phyloP scores from a whole-genome alignment of 257 asterid genomes.

The Gentiana dahurica region DNA sequence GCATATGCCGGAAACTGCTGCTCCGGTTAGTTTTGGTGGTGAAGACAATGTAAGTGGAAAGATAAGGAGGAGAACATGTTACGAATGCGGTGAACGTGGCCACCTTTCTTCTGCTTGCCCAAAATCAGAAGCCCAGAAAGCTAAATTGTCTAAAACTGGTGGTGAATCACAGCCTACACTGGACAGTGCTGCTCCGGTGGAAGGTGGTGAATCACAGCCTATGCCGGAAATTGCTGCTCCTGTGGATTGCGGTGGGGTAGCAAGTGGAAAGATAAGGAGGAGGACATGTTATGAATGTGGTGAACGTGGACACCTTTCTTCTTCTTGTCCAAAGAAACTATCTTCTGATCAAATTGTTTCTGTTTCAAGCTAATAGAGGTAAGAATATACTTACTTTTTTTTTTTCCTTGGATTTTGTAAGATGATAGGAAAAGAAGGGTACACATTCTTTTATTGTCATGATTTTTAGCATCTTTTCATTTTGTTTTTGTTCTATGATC shows the following conservation, averaged over 20 bases:
- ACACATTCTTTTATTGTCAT: too few relatives aligned
- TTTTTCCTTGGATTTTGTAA: too few relatives aligned
- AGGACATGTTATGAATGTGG: conserved; percentile 86
- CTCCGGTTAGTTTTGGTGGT: conserved; percentile 13
- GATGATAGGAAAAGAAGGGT: too few relatives aligned
- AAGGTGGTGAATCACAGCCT: too few relatives aligned
- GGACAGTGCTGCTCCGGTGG: too few relatives aligned
- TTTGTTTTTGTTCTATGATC: too few relatives aligned
- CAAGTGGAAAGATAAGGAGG: conserved; percentile 62
- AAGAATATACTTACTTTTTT: neutral
- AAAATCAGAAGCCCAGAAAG: conserved; percentile 17
- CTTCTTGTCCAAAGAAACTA: conserved; percentile 59
- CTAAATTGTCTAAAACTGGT: too few relatives aligned
- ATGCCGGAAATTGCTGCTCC: neutral
- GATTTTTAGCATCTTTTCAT: too few relatives aligned
- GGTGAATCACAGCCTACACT: too few relatives aligned
- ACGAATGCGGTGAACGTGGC: conserved; percentile 78
- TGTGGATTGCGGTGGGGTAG: conserved; percentile 13
- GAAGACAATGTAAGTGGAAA: conserved; percentile 40
- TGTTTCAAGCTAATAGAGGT: conserved; percentile 17
- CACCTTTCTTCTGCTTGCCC: conserved; percentile 81
- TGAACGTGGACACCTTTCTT: conserved; percentile 73
- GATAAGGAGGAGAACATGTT: conserved; percentile 73
- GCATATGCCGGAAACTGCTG: too few relatives aligned
- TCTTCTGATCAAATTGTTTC: conserved; percentile 27